Percentiles rank a stretch among this genome's conserved stretches.
phyloP scores from a whole-genome alignment of 495 filamentous ascomycete genomes.

The Penicillium alfredii region DNA sequence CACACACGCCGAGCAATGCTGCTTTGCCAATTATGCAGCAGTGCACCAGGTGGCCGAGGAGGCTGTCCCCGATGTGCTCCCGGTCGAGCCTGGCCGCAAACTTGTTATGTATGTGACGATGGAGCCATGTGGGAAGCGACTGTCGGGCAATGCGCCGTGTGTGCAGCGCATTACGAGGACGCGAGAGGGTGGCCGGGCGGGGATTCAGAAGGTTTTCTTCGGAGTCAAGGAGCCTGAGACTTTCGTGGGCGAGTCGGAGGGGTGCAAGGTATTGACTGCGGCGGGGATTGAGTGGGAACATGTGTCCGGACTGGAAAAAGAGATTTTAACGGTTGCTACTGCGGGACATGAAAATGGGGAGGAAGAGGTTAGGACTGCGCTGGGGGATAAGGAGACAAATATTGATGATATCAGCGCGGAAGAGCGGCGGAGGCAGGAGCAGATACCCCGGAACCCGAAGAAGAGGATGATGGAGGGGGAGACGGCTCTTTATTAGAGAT shows the following conservation, averaged over 20 bases:
- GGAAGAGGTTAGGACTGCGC: constrained; percentile 28
- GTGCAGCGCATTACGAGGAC: constrained; percentile 71
- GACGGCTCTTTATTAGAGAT: constrained; percentile 14
- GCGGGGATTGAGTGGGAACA: constrained; percentile 68
- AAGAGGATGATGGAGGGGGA: constrained; percentile 45
- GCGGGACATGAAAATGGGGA: constrained; percentile 62
- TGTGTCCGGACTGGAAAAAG: constrained; percentile 69
- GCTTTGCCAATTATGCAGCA: constrained; percentile 67
- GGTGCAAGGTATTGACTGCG: constrained; percentile 61
- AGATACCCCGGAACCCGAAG: constrained; percentile 39
- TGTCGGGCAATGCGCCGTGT: constrained; percentile 78
- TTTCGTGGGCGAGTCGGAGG: constrained; percentile 78
- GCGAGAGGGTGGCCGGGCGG: constrained; percentile 30
- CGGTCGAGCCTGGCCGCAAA: constrained; percentile 30
- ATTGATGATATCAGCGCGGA: constrained; percentile 33
- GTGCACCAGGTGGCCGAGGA: constrained; percentile 48
- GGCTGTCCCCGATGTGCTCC: constrained; percentile 49
- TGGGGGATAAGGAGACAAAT: constrained; percentile 27
- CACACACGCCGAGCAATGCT: constrained; percentile 93
- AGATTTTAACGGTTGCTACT: constrained; percentile 74
- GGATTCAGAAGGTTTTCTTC: constrained; percentile 74
- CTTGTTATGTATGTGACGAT: constrained; percentile 85
- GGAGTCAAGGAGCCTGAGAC: constrained; percentile 84
- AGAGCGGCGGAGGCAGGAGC: constrained; percentile 28
- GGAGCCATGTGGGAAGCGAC: constrained; percentile 79